Conservation (phyloP, 2,329 filamentous ascomycete genomes). For the Dactylella cylindrospora region DNA sequence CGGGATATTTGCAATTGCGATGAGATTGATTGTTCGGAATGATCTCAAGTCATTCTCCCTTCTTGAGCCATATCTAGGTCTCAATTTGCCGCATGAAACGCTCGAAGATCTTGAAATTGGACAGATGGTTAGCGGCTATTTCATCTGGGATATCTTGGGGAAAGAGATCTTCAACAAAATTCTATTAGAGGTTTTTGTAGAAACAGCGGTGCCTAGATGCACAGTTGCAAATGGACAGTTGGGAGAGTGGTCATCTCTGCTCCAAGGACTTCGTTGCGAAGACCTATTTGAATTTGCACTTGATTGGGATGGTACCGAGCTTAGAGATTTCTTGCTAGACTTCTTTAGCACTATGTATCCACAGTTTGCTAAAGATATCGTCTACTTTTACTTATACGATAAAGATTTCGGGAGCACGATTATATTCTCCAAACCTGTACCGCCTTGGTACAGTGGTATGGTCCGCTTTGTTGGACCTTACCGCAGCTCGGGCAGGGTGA, state of each 20-base stretch:
- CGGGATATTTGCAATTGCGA: constrained; percentile 1
- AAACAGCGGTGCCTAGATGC: no score
- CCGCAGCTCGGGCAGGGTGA: no score
- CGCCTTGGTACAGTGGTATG: no score
- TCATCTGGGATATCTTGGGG: constrained; percentile 8
- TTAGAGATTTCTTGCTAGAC: not conserved
- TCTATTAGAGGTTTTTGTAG: no score
- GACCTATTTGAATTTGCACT: not conserved
- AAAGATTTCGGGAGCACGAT: no score
- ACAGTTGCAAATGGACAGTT: no score
- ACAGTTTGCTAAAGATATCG: not conserved
- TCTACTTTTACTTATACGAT: no score
- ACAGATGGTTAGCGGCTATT: not conserved
- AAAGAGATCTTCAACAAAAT: not conserved
- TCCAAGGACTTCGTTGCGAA: not conserved
- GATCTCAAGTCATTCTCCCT: not conserved
- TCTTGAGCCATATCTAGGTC: not conserved
- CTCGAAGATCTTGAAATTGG: not conserved
- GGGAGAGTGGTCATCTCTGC: not conserved
- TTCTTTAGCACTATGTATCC: not conserved
- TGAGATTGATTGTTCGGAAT: constrained; percentile 7
- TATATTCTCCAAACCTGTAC: no score
- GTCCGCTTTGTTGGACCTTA: no score
- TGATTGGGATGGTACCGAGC: not conserved
- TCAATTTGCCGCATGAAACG: not conserved